Percentiles rank a stretch among this genome's conserved stretches.
Evolutionary conservation across 2,329 filamentous ascomycete species (phyloP).

Genomic region (Cercospora sojina): DNA sequence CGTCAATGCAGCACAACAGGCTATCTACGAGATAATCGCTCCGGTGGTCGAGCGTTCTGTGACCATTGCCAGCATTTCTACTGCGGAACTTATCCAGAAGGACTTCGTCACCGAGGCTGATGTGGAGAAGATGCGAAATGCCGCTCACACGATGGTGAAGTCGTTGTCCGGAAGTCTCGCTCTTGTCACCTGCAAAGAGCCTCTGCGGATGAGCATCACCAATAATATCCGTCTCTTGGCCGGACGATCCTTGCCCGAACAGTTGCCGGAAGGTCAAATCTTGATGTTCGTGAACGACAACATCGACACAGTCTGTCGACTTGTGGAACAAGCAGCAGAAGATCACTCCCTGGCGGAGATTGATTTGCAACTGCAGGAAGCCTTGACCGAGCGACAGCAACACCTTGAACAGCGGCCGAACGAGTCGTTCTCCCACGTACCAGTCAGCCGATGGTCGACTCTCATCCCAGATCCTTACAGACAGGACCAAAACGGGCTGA

Average conservation of each 20-base stretch:
- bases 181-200: slow-evolving; percentile 97
- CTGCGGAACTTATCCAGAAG: slow-evolving; percentile 90
- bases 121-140: slow-evolving; percentile 78
- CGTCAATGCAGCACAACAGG: slow-evolving; percentile 78
- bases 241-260: slow-evolving; percentile 58
- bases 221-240: slow-evolving; percentile 94
- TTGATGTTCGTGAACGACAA: slow-evolving; percentile 99
- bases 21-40: slow-evolving; percentile 93
- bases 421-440: slow-evolving; percentile 79
- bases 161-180: slow-evolving; percentile 90
- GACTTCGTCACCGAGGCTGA: slow-evolving; percentile 94
- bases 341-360: slow-evolving; percentile 92
- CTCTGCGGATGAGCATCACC: slow-evolving; percentile 90
- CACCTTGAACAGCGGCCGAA: slow-evolving; percentile 74
- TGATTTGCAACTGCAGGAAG: slow-evolving; percentile 83
- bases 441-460: slow-evolving; percentile 83
- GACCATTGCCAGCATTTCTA: slow-evolving; percentile 95
- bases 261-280: slow-evolving; percentile 89
- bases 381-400: slow-evolving; percentile 73
- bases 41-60: slow-evolving; percentile 97
- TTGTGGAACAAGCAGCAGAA: slow-evolving; percentile 94
- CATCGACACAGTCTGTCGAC: slow-evolving; percentile 84
- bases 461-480: slow-evolving; percentile 94
- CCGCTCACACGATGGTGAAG: slow-evolving; percentile 92
- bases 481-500: slow-evolving; percentile 70